Evolutionary conservation across 176 grass and related monocot species (phyloP).

Genomic region (Phyllostachys edulis): DNA sequence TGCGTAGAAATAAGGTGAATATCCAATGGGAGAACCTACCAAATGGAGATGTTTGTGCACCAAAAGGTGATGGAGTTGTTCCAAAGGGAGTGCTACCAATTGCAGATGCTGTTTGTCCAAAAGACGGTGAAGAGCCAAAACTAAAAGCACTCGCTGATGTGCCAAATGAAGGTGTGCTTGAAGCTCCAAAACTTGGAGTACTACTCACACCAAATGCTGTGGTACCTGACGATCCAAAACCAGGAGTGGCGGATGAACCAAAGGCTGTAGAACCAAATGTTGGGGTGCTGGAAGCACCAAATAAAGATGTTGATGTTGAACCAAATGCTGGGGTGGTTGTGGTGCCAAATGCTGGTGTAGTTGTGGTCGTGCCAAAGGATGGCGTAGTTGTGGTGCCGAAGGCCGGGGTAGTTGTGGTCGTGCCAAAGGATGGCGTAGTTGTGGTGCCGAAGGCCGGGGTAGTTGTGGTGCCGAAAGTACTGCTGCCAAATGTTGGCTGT

Average conservation of each 20-base stretch:
- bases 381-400: constrained; percentile 42
- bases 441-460: constrained; percentile 52
- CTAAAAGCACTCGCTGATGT: constrained; percentile 53
- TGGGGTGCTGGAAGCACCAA: constrained; percentile 56
- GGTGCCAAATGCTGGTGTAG: too few relatives aligned
- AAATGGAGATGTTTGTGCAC: constrained; percentile 66
- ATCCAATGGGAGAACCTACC: constrained; percentile 52
- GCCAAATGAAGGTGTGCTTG: constrained; percentile 68
- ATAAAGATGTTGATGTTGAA: constrained; percentile 60
- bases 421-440: not conserved
- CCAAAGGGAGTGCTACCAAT: constrained; percentile 74
- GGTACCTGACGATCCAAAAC: constrained; percentile 60
- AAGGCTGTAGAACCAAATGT: constrained; percentile 63
- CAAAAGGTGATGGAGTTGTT: constrained; percentile 68
- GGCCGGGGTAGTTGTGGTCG: constrained; percentile 37
- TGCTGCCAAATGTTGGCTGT: constrained; percentile 73
- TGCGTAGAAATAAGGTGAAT: constrained; percentile 1
- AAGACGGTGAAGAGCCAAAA: constrained; percentile 75
- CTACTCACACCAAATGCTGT: constrained; percentile 61
- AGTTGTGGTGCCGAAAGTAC: constrained; percentile 55
- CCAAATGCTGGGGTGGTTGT: constrained; percentile 49
- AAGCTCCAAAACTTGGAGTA: constrained; percentile 58
- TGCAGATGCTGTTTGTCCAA: constrained; percentile 61
- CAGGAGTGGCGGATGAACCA: constrained; percentile 57
- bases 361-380: too few relatives aligned